Conservation (phyloP, 371 early-diverging fungal genomes). For the Mucor racemosus region DNA sequence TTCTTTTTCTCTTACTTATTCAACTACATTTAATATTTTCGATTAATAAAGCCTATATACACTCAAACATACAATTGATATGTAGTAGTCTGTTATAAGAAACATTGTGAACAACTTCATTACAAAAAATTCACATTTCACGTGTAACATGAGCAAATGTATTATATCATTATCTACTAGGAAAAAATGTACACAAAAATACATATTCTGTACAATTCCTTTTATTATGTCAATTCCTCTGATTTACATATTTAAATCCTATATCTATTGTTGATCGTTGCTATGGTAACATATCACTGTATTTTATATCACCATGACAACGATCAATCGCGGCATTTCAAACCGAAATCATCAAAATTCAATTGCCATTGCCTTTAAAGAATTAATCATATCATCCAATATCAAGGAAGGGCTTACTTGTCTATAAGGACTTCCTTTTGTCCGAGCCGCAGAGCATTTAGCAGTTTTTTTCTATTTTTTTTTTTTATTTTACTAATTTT, state of each 20-base stretch:
- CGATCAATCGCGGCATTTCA: not conserved
- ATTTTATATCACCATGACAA: not conserved
- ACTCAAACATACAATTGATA: not conserved
- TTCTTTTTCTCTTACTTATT: not conserved
- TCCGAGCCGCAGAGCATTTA: not conserved
- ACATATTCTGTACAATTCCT: too few relatives aligned
- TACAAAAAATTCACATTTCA: not conserved
- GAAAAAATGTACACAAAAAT: too few relatives aligned
- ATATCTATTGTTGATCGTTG: not conserved
- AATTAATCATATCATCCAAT: not conserved
- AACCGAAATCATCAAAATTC: not conserved
- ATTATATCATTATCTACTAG: not conserved
- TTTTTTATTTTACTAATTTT: not conserved
- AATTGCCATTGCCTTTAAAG: not conserved
- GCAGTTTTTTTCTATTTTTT: not conserved
- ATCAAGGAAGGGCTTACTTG: not conserved
- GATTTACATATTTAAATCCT: too few relatives aligned
- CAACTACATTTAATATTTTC: constrained; percentile 2
- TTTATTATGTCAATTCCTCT: too few relatives aligned
- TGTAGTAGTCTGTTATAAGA: not conserved
- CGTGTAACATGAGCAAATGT: not conserved
- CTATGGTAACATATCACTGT: constrained; percentile 4
- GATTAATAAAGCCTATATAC: constrained; percentile 3
- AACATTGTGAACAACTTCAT: not conserved
- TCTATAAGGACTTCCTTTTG: not conserved